Percentiles rank a stretch among this genome's conserved stretches.
Conservation (phyloP, 257 asterid species). For the Linaria vulgaris region DNA sequence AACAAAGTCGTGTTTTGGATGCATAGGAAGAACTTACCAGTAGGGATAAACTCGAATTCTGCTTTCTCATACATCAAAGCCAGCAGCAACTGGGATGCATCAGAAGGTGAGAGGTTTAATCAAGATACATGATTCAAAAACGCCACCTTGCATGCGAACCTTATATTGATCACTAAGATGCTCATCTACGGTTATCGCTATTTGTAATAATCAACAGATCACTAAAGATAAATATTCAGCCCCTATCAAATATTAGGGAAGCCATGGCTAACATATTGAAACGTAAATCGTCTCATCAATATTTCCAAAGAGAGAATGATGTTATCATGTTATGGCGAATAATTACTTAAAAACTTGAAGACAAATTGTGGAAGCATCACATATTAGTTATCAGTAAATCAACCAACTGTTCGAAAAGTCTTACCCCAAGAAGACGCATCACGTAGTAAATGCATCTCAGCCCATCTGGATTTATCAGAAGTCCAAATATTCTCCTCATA, state of each 20-base stretch:
- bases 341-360: too few species aligned
- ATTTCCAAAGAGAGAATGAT: too few species aligned
- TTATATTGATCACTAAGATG: too few species aligned
- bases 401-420: slow-evolving; percentile 5
- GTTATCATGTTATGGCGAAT: too few species aligned
- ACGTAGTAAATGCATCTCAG: slow-evolving; percentile 53
- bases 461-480: slow-evolving; percentile 48
- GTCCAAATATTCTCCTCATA: slow-evolving; percentile 33
- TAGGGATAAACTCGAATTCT: slow-evolving; percentile 47
- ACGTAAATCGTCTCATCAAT: too few species aligned
- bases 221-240: background rate
- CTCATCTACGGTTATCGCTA: too few species aligned
- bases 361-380: too few species aligned
- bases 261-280: background rate
- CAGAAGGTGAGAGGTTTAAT: too few species aligned
- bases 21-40: slow-evolving; percentile 37
- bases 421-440: slow-evolving; percentile 61
- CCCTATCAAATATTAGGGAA: background rate
- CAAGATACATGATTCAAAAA: too few species aligned
- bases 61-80: slow-evolving; percentile 41
- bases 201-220: background rate
- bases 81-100: slow-evolving; percentile 44
- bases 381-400: background rate
- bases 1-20: background rate
- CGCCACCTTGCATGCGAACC: too few species aligned